Conservation (phyloP, 805 yeast species). For the Candida andamanensis region DNA sequence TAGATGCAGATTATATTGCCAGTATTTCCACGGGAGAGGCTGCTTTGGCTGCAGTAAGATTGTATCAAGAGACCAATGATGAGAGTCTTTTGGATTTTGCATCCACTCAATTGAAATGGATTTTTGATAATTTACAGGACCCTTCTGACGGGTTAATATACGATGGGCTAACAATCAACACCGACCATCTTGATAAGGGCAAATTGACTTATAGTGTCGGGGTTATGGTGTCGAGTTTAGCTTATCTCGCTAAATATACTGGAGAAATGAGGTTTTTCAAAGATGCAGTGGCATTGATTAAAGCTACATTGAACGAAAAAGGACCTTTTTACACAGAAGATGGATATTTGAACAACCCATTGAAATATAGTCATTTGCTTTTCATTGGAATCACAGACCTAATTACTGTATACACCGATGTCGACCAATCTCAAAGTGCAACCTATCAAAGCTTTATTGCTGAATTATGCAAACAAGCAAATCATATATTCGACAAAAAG, state of each 20-base stretch:
- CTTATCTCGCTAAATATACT: conserved; percentile 14
- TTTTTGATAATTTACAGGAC: conserved; percentile 12
- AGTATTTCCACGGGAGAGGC: conserved; percentile 22
- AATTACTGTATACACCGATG: conserved; percentile 11
- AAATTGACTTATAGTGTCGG: conserved; percentile 28
- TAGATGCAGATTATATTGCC: conserved; percentile 16
- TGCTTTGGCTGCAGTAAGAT: conserved; percentile 18
- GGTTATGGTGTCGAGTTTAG: conserved; percentile 20
- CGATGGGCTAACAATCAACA: conserved; percentile 17
- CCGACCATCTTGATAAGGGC: conserved; percentile 18
- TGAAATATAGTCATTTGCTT: conserved; percentile 19
- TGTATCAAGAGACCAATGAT: conserved; percentile 10
- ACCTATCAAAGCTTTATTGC: conserved; percentile 5
- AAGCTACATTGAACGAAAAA: conserved; percentile 12
- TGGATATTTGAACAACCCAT: conserved; percentile 21
- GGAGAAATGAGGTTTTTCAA: conserved; percentile 10
- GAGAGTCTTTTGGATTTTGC: conserved; percentile 13
- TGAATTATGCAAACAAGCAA: conserved; percentile 13
- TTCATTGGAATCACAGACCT: conserved; percentile 21
- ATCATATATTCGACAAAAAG: conserved; percentile 9
- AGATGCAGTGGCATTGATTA: conserved; percentile 9
- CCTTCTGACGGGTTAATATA: conserved; percentile 13
- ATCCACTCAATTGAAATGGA: conserved; percentile 12
- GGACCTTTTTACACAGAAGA: conserved; percentile 17
- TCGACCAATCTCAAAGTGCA: conserved; percentile 10